phyloP scores from a whole-genome alignment of 371 early-diverging fungal genomes.

The Actinomucor elegans region DNA sequence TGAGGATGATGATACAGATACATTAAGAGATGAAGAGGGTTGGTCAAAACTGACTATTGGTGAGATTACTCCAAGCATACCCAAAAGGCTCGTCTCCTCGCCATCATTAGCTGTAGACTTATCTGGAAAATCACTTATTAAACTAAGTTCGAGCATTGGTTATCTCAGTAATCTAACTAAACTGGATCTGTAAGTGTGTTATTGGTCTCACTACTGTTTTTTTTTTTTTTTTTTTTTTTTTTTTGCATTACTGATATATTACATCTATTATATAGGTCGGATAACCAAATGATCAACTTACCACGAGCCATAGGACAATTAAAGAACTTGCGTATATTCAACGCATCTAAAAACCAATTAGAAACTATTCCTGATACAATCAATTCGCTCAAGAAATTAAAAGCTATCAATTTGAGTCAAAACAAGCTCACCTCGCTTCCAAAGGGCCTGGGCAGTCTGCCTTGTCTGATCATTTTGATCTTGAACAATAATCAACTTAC shows the following conservation, averaged over 20 bases:
- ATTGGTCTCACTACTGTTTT: too few species aligned
- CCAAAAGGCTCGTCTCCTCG: slow-evolving; percentile 17
- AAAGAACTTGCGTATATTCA: slow-evolving; percentile 29
- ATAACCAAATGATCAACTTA: slow-evolving; percentile 42
- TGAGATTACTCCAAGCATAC: slow-evolving; percentile 25
- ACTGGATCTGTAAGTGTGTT: slow-evolving; percentile 40
- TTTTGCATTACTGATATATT: too few species aligned
- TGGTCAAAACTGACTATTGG: slow-evolving; percentile 32
- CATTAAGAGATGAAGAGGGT: slow-evolving; percentile 18
- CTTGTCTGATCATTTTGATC: slow-evolving; percentile 56
- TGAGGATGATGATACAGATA: slow-evolving; percentile 13
- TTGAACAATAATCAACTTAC: slow-evolving; percentile 54
- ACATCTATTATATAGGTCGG: slow-evolving; percentile 24
- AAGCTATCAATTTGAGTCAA: slow-evolving; percentile 43
- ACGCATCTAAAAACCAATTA: slow-evolving; percentile 38
- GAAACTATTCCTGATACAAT: slow-evolving; percentile 38
- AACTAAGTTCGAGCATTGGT: slow-evolving; percentile 42
- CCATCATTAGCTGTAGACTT: slow-evolving; percentile 32
- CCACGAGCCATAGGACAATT: slow-evolving; percentile 40
- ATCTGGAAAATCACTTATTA: slow-evolving; percentile 33
- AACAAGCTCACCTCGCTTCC: slow-evolving; percentile 65
- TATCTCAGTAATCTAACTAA: slow-evolving; percentile 40
- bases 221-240: neutral
- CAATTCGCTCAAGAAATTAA: slow-evolving; percentile 25
- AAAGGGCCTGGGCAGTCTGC: slow-evolving; percentile 63